Conservation (phyloP, 768 basidiomycete genomes). For the Mycena albidolilacea region DNA sequence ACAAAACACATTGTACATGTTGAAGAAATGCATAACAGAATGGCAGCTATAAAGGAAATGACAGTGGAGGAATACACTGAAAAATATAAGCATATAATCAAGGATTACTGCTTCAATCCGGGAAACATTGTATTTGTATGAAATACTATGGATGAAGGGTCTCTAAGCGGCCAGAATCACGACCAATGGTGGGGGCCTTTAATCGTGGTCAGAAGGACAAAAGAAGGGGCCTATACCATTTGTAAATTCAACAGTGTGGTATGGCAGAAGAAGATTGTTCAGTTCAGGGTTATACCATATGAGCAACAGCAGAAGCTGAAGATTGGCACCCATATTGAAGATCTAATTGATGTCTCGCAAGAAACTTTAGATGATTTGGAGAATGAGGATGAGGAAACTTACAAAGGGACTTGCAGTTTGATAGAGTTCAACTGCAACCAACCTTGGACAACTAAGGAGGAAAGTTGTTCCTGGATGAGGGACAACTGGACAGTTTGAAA, state of each 20-base stretch:
- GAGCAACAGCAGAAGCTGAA: conserved; percentile 15
- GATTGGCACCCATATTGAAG: conserved; percentile 6
- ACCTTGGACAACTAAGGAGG: neutral
- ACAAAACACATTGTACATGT: conserved; percentile 38
- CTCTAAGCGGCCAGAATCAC: conserved; percentile 37
- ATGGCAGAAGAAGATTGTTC: conserved; percentile 25
- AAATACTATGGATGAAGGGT: conserved; percentile 40
- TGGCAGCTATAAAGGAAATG: conserved; percentile 26
- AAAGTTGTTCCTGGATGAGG: too few species aligned
- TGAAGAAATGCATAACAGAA: conserved; percentile 32
- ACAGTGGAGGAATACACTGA: conserved; percentile 40
- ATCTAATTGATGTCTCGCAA: conserved; percentile 16
- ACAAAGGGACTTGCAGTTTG: conserved; percentile 31
- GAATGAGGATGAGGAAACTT: conserved; percentile 3
- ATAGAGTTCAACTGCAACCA: neutral
- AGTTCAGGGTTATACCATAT: conserved; percentile 32
- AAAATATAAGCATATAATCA: conserved; percentile 33
- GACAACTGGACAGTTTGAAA: too few species aligned
- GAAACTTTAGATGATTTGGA: conserved; percentile 20
- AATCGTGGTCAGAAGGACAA: conserved; percentile 38
- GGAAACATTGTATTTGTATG: conserved; percentile 45
- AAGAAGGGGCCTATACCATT: conserved; percentile 21
- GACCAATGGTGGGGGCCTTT: conserved; percentile 44
- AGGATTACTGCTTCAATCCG: conserved; percentile 29
- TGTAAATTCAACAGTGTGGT: conserved; percentile 30